Percentiles rank a stretch among this genome's conserved stretches.
These are phyloP conservation scores for Ustanciosporium gigantosporum DNA, from an alignment of 1,284 basidiomycete species.

Conservation along the genomic window DNA sequence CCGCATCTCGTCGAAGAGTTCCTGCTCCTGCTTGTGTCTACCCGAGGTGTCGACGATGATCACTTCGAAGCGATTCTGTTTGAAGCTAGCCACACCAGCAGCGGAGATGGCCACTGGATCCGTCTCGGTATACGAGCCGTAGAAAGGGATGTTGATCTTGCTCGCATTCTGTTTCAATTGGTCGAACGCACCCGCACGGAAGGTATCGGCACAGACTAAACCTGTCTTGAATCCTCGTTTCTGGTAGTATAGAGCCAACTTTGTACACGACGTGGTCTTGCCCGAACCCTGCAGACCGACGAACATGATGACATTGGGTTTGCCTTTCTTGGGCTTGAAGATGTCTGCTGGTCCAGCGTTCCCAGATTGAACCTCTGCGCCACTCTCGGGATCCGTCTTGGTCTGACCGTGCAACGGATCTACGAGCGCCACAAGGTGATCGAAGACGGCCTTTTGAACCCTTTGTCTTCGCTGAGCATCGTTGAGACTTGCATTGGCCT, in stretches of 20 bases:
- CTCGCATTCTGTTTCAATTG: conserved; percentile 89
- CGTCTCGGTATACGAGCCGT: conserved; percentile 97
- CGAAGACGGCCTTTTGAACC: conserved; percentile 73
- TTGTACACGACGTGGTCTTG: conserved; percentile 89
- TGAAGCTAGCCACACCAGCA: conserved; percentile 93
- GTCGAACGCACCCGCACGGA: conserved; percentile 98
- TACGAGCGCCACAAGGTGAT: conserved; percentile 91
- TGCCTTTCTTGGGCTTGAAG: conserved; percentile 94
- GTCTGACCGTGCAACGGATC: conserved; percentile 66
- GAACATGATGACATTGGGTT: conserved; percentile 89
- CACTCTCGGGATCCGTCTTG: conserved; percentile 38
- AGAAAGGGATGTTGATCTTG: conserved; percentile 98
- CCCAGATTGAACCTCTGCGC: conserved; percentile 11
- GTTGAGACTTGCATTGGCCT: conserved; percentile 43
- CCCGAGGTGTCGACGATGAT: conserved; percentile 99
- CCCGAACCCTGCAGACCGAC: conserved; percentile 77
- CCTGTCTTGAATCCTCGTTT: conserved; percentile 96
- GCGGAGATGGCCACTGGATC: conserved; percentile 94
- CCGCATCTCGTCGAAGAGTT: conserved; percentile 97
- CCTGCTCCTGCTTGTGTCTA: conserved; percentile 94
- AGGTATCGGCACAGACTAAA: conserved; percentile 98
- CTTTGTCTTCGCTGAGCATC: conserved; percentile 54
- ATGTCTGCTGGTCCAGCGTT: conserved; percentile 63
- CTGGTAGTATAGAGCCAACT: conserved; percentile 87
- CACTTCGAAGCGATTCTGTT: conserved; percentile 95